phyloP scores from a whole-genome alignment of 257 asterid genomes.

The Galeopsis tetrahit region DNA sequence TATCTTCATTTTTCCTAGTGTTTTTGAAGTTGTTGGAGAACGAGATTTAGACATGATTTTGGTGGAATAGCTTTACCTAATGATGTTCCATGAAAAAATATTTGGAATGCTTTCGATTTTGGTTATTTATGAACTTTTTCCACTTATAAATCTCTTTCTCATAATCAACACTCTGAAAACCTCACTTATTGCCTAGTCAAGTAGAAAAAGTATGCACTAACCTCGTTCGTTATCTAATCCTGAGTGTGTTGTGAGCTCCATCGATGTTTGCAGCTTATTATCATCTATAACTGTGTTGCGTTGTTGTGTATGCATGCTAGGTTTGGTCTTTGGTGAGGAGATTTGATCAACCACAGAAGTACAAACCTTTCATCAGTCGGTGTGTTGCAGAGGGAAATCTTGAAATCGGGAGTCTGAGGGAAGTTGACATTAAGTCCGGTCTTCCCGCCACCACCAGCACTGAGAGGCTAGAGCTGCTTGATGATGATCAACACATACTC shows the following conservation, averaged over 20 bases:
- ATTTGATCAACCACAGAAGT: slow-evolving; percentile 84
- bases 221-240: background rate
- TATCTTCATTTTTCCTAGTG: background rate
- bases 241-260: background rate
- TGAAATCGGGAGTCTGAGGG: slow-evolving; percentile 76
- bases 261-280: background rate
- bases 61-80: slow-evolving; percentile 22
- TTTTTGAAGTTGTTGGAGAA: slow-evolving; percentile 25
- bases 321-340: slow-evolving; percentile 89
- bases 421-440: slow-evolving; percentile 81
- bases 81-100: background rate
- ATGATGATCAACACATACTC: slow-evolving; percentile 75
- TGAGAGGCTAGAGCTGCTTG: slow-evolving; percentile 81
- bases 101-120: background rate
- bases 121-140: background rate
- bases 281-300: background rate
- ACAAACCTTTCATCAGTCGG: slow-evolving; percentile 79
- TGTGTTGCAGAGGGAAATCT: slow-evolving; percentile 71
- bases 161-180: background rate
- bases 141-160: background rate
- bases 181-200: background rate
- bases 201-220: background rate
- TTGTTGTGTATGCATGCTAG: slow-evolving; percentile 40
- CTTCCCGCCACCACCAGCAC: slow-evolving; percentile 95
- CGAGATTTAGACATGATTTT: background rate